phyloP scores from a whole-genome alignment of 495 filamentous ascomycete genomes.

The Penicillium pulvis region DNA sequence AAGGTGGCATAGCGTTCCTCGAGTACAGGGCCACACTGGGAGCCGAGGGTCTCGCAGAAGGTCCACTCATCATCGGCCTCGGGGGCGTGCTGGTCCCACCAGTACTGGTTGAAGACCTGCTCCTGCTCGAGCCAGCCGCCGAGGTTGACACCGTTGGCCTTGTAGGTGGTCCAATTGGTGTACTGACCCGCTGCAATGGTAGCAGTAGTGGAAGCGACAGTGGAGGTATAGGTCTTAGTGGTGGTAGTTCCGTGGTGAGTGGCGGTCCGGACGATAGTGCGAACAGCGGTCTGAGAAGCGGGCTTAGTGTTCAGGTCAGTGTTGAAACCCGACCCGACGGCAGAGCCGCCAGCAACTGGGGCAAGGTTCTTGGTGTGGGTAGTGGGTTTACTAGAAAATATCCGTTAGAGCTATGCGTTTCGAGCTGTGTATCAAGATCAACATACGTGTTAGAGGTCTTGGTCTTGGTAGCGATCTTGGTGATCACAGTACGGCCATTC shows the following conservation, averaged over 20 bases:
- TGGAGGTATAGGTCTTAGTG: conserved; percentile 8
- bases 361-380: not conserved
- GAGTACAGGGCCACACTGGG: conserved; percentile 24
- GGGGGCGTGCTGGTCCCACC: conserved; percentile 13
- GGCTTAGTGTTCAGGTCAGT: conserved; percentile 17
- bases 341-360: conserved; percentile 20
- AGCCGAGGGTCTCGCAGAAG: conserved; percentile 25
- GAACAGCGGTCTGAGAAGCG: conserved; percentile 13
- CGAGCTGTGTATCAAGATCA: not conserved
- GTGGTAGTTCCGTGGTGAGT: conserved; percentile 2
- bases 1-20: conserved; percentile 33
- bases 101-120: conserved; percentile 13
- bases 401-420: too few species aligned
- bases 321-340: conserved; percentile 21
- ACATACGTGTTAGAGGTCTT: conserved; percentile 10
- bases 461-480: conserved; percentile 18
- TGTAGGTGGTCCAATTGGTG: conserved; percentile 18
- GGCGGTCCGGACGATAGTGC: conserved; percentile 11
- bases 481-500: conserved; percentile 9
- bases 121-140: conserved; percentile 19
- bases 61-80: conserved; percentile 21
- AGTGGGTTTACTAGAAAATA: not conserved
- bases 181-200: conserved; percentile 11
- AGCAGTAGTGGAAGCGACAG: conserved; percentile 8
- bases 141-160: conserved; percentile 21